Conservation (phyloP, 139 green algal genomes). For the Asterochloris erici region DNA sequence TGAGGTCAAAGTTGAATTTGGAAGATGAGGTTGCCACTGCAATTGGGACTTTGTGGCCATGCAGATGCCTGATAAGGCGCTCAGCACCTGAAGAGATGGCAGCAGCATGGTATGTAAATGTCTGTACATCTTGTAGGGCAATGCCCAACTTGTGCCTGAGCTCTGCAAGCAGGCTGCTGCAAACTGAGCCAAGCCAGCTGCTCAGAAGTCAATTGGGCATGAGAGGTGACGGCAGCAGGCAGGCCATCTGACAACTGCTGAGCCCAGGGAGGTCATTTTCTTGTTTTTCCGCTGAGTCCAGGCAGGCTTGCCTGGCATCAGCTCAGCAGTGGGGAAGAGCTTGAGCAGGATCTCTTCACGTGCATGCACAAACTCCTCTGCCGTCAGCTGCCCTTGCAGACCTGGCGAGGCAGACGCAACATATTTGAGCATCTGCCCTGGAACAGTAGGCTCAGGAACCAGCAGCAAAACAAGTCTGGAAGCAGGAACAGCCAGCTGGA, state of each 20-base stretch:
- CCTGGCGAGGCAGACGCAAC: constrained; percentile 18
- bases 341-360: constrained; percentile 63
- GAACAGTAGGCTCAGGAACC: background rate
- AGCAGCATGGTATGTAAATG: background rate
- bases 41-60: constrained; percentile 51
- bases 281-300: too few species aligned
- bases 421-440: too few species aligned
- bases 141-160: too few species aligned
- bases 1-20: constrained; percentile 67
- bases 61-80: constrained; percentile 71
- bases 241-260: too few species aligned
- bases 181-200: too few species aligned
- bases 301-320: constrained; percentile 60
- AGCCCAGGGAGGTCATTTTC: too few species aligned
- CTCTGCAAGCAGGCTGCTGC: too few species aligned
- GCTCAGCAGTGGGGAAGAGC: constrained; percentile 61
- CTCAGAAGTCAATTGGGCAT: too few species aligned
- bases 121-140: too few species aligned
- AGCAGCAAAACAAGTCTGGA: background rate
- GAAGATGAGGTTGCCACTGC: constrained; percentile 74
- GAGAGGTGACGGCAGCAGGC: too few species aligned
- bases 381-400: constrained; percentile 47
- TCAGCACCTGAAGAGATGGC: constrained; percentile 27
- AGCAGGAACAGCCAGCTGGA: background rate
- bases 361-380: constrained; percentile 53